phyloP scores from a whole-genome alignment of 2,329 filamentous ascomycete genomes.

The Seiridium unicorne region DNA sequence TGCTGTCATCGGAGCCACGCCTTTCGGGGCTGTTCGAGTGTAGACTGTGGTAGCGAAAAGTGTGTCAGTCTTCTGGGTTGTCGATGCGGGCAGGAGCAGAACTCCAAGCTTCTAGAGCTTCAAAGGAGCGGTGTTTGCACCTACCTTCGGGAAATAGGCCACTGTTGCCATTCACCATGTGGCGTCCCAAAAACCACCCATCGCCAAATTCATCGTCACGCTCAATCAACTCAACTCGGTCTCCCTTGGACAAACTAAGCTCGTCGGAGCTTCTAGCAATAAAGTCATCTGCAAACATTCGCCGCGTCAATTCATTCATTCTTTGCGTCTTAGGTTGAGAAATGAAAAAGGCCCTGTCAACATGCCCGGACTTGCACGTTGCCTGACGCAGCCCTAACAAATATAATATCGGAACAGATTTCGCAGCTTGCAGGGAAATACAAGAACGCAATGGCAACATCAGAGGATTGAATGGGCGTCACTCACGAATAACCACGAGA shows the following conservation, averaged over 20 bases:
- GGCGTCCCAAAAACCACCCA: conserved; percentile 79
- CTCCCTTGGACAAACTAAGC: conserved; percentile 81
- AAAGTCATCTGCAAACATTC: conserved; percentile 73
- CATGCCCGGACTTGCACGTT: neutral
- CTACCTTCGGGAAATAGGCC: conserved; percentile 82
- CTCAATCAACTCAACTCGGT: conserved; percentile 80
- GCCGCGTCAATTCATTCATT: conserved; percentile 8
- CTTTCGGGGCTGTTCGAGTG: conserved; percentile 56
- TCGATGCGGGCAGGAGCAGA: neutral
- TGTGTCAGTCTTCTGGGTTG: neutral
- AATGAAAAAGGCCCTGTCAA: neutral
- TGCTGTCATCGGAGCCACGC: conserved; percentile 19
- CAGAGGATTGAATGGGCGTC: neutral
- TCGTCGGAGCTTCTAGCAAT: conserved; percentile 89
- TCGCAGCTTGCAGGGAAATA: neutral
- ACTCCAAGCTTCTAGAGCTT: neutral
- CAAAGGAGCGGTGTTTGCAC: neutral
- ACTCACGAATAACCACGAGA: conserved; percentile 71
- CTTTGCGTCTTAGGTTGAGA: neutral
- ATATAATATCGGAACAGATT: neutral
- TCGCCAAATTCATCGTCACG: conserved; percentile 87
- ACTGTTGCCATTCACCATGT: conserved; percentile 69
- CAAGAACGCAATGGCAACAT: neutral
- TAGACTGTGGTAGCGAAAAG: conserved; percentile 46
- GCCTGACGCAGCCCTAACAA: too few species aligned